These are phyloP conservation scores for Ganoderma sp. DNA, from an alignment of 1,284 basidiomycete species.

Conservation along the genomic window DNA sequence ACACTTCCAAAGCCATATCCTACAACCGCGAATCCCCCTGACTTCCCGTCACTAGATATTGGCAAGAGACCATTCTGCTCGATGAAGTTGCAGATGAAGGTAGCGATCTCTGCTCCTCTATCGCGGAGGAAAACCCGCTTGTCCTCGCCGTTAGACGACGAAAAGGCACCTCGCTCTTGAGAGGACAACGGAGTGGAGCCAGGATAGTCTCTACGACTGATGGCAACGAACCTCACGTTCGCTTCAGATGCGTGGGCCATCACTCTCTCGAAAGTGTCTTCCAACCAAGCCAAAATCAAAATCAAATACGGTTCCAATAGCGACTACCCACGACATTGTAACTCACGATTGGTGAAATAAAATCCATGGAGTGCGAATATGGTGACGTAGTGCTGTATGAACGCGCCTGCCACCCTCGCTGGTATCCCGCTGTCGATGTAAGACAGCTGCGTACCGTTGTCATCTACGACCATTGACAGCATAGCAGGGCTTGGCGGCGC, in stretches of 20 bases:
- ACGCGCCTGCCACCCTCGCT: neutral
- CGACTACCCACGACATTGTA: neutral
- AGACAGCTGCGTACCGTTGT: constrained; percentile 21
- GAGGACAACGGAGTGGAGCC: constrained; percentile 26
- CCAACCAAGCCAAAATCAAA: neutral
- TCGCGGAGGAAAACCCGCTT: constrained; percentile 33
- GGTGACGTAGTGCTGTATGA: constrained; percentile 18
- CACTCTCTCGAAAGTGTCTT: constrained; percentile 25
- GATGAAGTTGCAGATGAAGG: constrained; percentile 44
- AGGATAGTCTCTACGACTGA: constrained; percentile 34
- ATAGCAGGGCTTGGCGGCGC: constrained; percentile 25
- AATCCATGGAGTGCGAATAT: constrained; percentile 31
- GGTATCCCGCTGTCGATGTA: constrained; percentile 31
- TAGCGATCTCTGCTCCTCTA: constrained; percentile 41
- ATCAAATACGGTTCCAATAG: neutral
- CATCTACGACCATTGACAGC: constrained; percentile 21
- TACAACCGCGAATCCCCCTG: constrained; percentile 43
- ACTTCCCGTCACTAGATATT: constrained; percentile 35
- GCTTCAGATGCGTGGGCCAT: constrained; percentile 22
- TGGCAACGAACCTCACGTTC: constrained; percentile 36
- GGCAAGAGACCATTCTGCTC: constrained; percentile 37
- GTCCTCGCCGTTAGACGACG: constrained; percentile 26
- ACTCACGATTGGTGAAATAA: constrained; percentile 23
- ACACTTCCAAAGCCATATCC: constrained; percentile 47
- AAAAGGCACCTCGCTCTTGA: constrained; percentile 33